Evolutionary conservation across 1,284 basidiomycete species (phyloP).

Genomic region (Butyriboletus appendiculatus): DNA sequence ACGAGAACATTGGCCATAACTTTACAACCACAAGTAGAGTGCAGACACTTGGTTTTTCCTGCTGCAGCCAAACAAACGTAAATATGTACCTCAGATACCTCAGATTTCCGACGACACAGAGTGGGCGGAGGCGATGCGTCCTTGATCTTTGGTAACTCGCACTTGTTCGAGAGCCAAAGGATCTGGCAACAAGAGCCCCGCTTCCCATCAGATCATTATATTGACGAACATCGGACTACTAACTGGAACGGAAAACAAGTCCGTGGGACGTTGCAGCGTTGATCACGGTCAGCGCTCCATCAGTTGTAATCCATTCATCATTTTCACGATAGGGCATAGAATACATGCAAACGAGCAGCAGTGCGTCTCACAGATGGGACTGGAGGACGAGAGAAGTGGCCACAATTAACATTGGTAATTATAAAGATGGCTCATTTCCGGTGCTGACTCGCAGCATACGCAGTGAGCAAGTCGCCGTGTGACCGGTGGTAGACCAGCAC

Average conservation of each 20-base stretch:
- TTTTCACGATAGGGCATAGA: neutral
- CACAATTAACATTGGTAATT: neutral
- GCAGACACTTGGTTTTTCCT: neutral
- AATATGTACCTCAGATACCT: no score
- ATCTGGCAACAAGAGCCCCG: no score
- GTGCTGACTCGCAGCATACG: neutral
- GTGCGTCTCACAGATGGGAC: neutral
- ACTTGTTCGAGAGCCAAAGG: neutral
- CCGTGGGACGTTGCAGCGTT: neutral
- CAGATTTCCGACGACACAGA: no score
- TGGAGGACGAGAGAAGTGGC: neutral
- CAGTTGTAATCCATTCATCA: neutral
- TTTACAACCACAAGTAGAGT: neutral
- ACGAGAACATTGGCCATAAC: slow-evolving; percentile 20
- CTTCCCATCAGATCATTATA: neutral
- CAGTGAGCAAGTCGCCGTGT: neutral
- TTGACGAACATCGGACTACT: neutral
- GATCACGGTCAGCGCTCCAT: neutral
- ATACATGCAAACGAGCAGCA: neutral
- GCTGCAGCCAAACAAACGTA: slow-evolving; percentile 19
- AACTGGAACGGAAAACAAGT: neutral
- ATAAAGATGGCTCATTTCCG: neutral
- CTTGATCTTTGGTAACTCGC: no score
- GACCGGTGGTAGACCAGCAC: neutral
- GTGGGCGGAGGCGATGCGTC: no score